Percentiles rank a stretch among this genome's conserved stretches.
phyloP scores from a whole-genome alignment of 1,284 basidiomycete genomes.

The Irpex sp. region DNA sequence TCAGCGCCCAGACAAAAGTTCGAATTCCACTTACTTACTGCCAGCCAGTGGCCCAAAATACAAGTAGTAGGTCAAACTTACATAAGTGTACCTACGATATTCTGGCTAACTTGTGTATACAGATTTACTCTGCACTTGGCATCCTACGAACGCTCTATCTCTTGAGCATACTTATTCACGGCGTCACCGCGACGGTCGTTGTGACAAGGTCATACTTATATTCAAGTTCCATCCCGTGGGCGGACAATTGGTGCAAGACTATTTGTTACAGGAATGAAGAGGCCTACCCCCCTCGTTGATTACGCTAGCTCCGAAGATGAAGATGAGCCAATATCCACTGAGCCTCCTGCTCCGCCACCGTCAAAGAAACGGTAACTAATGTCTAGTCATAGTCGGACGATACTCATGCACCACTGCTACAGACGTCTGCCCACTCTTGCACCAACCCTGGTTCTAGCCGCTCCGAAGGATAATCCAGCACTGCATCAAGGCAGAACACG shows the following conservation, averaged over 20 bases:
- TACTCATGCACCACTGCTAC: neutral
- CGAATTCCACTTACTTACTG: neutral
- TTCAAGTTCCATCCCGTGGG: neutral
- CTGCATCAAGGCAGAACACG: constrained; percentile 78
- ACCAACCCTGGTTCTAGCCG: constrained; percentile 38
- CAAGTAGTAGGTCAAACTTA: too few relatives aligned
- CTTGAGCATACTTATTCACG: too few relatives aligned
- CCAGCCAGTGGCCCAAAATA: neutral
- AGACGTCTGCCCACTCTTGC: constrained; percentile 59
- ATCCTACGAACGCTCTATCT: too few relatives aligned
- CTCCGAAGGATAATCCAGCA: constrained; percentile 60
- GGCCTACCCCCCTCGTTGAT: constrained; percentile 4
- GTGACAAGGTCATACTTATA: too few relatives aligned
- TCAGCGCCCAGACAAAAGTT: neutral
- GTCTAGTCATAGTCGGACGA: neutral
- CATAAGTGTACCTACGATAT: too few relatives aligned
- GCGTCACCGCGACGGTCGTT: too few relatives aligned
- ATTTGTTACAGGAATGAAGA: constrained; percentile 9
- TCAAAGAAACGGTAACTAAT: constrained; percentile 12
- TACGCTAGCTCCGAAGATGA: constrained; percentile 16
- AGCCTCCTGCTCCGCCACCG: neutral
- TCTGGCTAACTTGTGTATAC: too few relatives aligned
- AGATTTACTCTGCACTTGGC: too few relatives aligned
- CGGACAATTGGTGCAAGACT: too few relatives aligned
- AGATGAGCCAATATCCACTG: neutral